Base-by-base conservation (phyloP, 768 basidiomycete species). In the Floccularia luteovirens region DNA sequence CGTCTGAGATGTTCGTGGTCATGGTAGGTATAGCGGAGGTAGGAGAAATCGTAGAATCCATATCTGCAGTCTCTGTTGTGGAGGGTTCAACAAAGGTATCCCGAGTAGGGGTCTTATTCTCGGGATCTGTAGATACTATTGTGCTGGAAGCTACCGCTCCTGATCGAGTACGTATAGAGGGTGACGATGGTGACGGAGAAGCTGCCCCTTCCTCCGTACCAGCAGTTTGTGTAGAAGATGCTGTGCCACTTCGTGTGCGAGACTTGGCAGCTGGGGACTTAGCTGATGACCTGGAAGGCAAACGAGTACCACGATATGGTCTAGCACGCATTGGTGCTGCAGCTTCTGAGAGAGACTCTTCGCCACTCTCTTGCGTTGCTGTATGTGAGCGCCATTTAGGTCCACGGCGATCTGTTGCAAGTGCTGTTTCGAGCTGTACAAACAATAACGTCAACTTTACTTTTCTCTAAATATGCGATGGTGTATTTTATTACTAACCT, bases 361-460 rank as follows among this genome's bases (percentile, higher is more conserved):
- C 79, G 6, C 57, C 63, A 49, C 79, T 79, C 23, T 75, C 79
- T 34, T 64, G 62, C 4, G 48, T 49, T 6, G 53, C 44, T 5
- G 52, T 48, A 23, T 60, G 60, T 17, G 53, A 48, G 46, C 63
- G 70, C 52, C 66, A 60, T 45, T 68, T 63, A 10, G 64, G 45
- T 42, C 53, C 56, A 24, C 64, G 69, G 27, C 67, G 74, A 25
- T 88, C 86, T 5, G 75, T 61, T 8, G 77, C 68, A 31, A 90
- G 60, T 3, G 89, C 89, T 25, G 67, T 71, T 57, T 90, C 90
- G 41, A 92, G 67, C 89, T 91, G 36, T 19, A 45, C 13, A 25
- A 43, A 45, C n/a, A n/a, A n/a, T 36, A 43, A 24, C 48, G 50
- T 22, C 24, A 41, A n/a, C n/a, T n/a, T n/a, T n/a, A n/a, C n/a